Evolutionary conservation across 2,329 filamentous ascomycete genomes (phyloP).

Genomic region (Venturia pyrina): DNA sequence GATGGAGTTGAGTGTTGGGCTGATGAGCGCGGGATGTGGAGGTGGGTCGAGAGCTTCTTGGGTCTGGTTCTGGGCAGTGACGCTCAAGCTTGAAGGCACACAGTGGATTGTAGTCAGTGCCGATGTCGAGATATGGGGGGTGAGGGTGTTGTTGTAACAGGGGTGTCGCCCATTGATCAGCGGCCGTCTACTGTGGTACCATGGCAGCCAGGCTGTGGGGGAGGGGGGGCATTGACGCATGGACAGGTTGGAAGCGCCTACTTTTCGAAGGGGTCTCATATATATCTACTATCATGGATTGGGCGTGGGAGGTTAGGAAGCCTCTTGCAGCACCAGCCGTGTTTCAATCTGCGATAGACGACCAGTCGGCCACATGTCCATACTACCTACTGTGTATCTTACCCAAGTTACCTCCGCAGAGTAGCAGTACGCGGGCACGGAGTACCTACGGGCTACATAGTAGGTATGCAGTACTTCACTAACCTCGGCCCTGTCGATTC

Average conservation of each 20-base stretch:
- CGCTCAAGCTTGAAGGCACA: background rate
- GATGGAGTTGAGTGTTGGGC: too few relatives aligned
- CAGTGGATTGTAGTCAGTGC: background rate
- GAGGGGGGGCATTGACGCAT: background rate
- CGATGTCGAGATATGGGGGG: background rate
- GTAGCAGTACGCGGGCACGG: too few relatives aligned
- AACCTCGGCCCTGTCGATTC: background rate
- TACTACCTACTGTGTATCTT: too few relatives aligned
- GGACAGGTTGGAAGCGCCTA: background rate
- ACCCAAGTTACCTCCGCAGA: too few relatives aligned
- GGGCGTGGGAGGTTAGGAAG: too few relatives aligned
- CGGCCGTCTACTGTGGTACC: background rate
- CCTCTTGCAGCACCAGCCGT: background rate
- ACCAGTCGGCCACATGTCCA: background rate
- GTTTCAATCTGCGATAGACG: background rate
- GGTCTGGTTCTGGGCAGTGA: too few relatives aligned
- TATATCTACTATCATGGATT: background rate
- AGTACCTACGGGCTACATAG: background rate
- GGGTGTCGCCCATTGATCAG: too few relatives aligned
- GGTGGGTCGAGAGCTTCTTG: too few relatives aligned
- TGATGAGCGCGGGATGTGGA: too few relatives aligned
- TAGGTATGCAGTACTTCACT: background rate
- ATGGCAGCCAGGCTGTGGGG: too few relatives aligned
- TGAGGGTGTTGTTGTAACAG: background rate
- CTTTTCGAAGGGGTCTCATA: background rate